Base-by-base conservation (phyloP, 257 asterid species). In the Knoxia roxburghii region DNA sequence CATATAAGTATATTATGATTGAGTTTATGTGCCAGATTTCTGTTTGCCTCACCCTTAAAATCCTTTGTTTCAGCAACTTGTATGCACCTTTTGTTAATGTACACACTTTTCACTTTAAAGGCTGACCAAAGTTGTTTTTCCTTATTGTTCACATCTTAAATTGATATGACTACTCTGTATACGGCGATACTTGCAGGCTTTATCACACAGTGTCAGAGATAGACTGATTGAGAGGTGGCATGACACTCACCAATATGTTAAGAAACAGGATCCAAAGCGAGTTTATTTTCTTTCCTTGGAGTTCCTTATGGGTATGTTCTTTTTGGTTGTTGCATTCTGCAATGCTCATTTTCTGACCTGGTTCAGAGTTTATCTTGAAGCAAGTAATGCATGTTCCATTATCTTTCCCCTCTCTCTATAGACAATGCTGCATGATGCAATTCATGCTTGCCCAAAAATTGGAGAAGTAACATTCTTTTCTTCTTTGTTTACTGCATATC, bases 171-270 rank as follows among this genome's bases (percentile, higher is more conserved):
- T 29, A 58, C 6, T 63, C 52, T 23, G 4, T 39, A 8, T 64
- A 39, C 65, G 69, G 21, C 70, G 32, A 40, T 60, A 9, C 49
- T 33, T 71, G 82, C 81, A 82, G 84, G 87, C 84, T 43, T 67
- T 82, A 62, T 73, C 87, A 5, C 84, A 77, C 56, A 82, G 84
- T 65, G 82, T 82, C 27, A 76, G 86, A 65, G 86, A 79, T 68
- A 75, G 87, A 57, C 80, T 82, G 60, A 82, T 79, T 69, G 87
- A 82, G 73, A 75, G 84, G 67, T 82, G 87, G 87, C 87, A 82
- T 56, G 86, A 82, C 79, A 82, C 82, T 54, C 82, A 82, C 63
- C 80, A 55, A 30, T 72, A 82, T 48, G 74, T 82, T 62, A 82
- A 82, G 77, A 79, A 76, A 71, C 76, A 76, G 45, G 84, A 82